A percentile compares a stretch with the other conserved stretches of the same genome.
Conservation (phyloP, 106 monocot species). For the Platanthera zijinensis region DNA sequence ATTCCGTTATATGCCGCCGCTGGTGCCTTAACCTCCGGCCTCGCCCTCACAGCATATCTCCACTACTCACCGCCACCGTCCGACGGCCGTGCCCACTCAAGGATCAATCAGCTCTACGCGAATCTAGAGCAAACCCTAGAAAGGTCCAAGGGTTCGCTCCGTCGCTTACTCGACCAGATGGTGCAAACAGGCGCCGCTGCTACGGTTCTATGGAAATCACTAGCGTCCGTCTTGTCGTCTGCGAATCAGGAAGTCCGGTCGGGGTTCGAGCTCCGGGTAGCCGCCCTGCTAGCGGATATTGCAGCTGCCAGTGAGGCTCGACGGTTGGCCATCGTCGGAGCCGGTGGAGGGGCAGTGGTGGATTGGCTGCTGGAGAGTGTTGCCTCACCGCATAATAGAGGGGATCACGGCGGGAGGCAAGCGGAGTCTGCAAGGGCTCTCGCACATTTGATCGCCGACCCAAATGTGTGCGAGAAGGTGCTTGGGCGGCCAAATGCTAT, state of each 20-base stretch:
- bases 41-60: slow-evolving; percentile 24
- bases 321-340: slow-evolving; percentile 66
- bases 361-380: slow-evolving; percentile 92
- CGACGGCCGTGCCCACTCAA: slow-evolving; percentile 6
- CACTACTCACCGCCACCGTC: slow-evolving; percentile 10
- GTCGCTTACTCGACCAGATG: slow-evolving; percentile 46
- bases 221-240: slow-evolving; percentile 69
- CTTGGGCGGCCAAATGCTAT: slow-evolving; percentile 74
- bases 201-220: slow-evolving; percentile 64
- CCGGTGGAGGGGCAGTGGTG: slow-evolving; percentile 81
- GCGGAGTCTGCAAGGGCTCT: slow-evolving; percentile 94
- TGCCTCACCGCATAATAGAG: slow-evolving; percentile 21
- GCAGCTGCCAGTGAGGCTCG: slow-evolving; percentile 59
- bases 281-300: slow-evolving; percentile 82
- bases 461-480: slow-evolving; percentile 43
- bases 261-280: slow-evolving; percentile 89
- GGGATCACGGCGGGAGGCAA: slow-evolving; percentile 47
- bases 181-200: slow-evolving; percentile 63
- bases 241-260: slow-evolving; percentile 87
- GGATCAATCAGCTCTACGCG: slow-evolving; percentile 17
- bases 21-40: slow-evolving; percentile 43
- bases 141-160: slow-evolving; percentile 30
- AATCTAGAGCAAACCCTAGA: slow-evolving; percentile 50
- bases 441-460: slow-evolving; percentile 68
- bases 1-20: slow-evolving; percentile 20